Evolutionary conservation across 2,329 filamentous ascomycete genomes (phyloP).

Genomic region (Scopulariopsis brevicaulis): DNA sequence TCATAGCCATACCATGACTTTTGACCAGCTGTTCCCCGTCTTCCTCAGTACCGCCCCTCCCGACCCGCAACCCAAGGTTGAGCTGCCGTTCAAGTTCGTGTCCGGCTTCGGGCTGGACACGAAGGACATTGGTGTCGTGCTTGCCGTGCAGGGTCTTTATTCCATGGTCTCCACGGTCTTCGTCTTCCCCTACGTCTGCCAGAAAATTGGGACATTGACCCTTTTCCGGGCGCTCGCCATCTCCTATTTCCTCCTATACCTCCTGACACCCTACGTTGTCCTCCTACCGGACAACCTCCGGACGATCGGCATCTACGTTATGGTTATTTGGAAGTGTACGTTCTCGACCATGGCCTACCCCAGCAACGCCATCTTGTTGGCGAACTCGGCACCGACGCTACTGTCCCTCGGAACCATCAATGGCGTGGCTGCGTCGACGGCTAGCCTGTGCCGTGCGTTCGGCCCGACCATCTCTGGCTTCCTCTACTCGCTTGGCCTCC

Average conservation of each 20-base stretch:
- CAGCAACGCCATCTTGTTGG: constrained; percentile 76
- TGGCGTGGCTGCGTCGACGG: constrained; percentile 81
- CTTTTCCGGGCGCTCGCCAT: constrained; percentile 75
- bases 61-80: constrained; percentile 33
- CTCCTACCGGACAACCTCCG: constrained; percentile 64
- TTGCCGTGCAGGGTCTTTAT: constrained; percentile 80
- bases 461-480: constrained; percentile 82
- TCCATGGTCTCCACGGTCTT: constrained; percentile 80
- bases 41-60: constrained; percentile 64
- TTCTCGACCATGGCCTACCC: constrained; percentile 88
- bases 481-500: constrained; percentile 70
- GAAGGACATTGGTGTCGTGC: constrained; percentile 75
- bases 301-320: constrained; percentile 62
- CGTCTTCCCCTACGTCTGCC: constrained; percentile 69
- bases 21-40: constrained; percentile 86
- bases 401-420: constrained; percentile 86
- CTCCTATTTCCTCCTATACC: constrained; percentile 78
- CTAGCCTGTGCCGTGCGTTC: constrained; percentile 77
- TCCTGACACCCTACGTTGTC: constrained; percentile 80
- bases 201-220: constrained; percentile 63
- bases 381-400: constrained; percentile 76
- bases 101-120: constrained; percentile 78
- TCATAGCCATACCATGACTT: constrained; percentile 84
- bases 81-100: constrained; percentile 77
- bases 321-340: constrained; percentile 86